Evolutionary conservation across 2,329 filamentous ascomycete species (phyloP).

Genomic region (Scytalidium lignicola): DNA sequence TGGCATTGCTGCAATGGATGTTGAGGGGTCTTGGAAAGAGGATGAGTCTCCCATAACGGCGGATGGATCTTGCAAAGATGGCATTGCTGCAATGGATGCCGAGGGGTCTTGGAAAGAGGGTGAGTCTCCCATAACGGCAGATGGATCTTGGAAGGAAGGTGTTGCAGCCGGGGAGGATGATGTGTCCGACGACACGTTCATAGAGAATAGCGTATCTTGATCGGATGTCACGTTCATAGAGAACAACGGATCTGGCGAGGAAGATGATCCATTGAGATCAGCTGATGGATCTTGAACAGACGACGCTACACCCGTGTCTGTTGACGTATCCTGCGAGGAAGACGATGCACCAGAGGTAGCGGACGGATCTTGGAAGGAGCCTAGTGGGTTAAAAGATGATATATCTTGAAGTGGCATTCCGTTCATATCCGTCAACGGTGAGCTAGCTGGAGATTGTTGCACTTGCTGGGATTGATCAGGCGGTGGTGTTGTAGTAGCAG

Average conservation of each 20-base stretch:
- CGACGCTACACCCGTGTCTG: not conserved
- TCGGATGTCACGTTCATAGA: no score
- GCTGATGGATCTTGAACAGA: not conserved
- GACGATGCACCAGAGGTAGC: not conserved
- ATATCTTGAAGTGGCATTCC: not conserved
- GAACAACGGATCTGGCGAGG: no score
- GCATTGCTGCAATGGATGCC: not conserved
- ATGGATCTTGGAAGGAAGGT: not conserved
- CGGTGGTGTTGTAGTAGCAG: not conserved
- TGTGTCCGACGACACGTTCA: no score
- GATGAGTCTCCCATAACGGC: not conserved
- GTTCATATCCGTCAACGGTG: not conserved
- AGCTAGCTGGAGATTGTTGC: not conserved
- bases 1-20: not conserved
- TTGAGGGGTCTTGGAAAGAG: not conserved
- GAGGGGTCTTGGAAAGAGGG: not conserved
- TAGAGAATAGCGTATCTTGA: no score
- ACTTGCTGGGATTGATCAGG: not conserved
- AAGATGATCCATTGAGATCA: no score
- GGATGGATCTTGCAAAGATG: not conserved
- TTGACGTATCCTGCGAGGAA: not conserved
- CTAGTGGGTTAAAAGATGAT: not conserved
- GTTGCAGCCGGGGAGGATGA: no score
- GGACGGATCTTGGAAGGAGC: not conserved
- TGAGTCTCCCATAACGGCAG: not conserved